phyloP scores from a whole-genome alignment of 1,284 basidiomycete species.

The Ceratorhiza oryzae-sativae region DNA sequence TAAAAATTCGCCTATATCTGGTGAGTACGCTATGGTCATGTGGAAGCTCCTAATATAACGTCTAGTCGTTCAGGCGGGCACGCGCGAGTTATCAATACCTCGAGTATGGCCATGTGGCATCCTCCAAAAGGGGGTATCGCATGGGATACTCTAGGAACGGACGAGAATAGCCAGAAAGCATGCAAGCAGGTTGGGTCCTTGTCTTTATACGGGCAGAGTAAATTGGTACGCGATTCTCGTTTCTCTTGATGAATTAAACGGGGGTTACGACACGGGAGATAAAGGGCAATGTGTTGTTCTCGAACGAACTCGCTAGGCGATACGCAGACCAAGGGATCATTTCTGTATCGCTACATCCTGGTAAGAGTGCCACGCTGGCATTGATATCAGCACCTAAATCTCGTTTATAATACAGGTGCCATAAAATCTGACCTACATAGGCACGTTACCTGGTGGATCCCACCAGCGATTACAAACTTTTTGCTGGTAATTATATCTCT shows the following conservation, averaged over 20 bases:
- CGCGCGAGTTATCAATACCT: conserved; percentile 58
- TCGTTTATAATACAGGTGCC: conserved; percentile 42
- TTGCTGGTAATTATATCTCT: conserved; percentile 13
- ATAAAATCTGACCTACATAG: conserved; percentile 50
- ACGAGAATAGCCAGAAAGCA: conserved; percentile 44
- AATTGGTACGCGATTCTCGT: conserved; percentile 51
- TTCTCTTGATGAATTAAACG: neutral
- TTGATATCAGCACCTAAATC: too few relatives aligned
- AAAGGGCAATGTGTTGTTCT: conserved; percentile 39
- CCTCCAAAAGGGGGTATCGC: conserved; percentile 48
- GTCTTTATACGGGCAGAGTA: conserved; percentile 57
- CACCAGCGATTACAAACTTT: neutral
- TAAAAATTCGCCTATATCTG: conserved; percentile 44
- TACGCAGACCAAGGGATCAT: conserved; percentile 42
- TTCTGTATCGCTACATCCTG: conserved; percentile 41
- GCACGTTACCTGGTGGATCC: conserved; percentile 49
- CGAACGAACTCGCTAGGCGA: conserved; percentile 40
- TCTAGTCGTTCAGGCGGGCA: conserved; percentile 47
- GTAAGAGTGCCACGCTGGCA: conserved; percentile 12
- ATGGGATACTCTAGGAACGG: conserved; percentile 50
- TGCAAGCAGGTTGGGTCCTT: conserved; percentile 48
- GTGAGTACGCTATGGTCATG: neutral
- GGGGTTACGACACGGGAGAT: neutral
- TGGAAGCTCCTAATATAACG: neutral
- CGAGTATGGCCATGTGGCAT: conserved; percentile 46